Conservation (phyloP, 2,329 filamentous ascomycete genomes). For the Trichoderma breve region DNA sequence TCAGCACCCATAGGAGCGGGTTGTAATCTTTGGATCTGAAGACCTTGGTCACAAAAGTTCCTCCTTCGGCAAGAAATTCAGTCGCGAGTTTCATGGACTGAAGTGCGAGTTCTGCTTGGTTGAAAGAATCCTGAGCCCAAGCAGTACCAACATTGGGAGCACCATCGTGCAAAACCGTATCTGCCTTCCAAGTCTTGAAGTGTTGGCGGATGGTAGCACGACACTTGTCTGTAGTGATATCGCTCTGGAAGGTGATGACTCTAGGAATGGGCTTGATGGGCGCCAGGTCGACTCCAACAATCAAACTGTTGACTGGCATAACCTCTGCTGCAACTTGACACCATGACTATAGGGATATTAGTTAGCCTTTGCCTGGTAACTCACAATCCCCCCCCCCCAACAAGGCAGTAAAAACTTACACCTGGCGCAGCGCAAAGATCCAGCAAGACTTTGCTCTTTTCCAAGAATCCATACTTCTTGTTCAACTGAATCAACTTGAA, state of each 20-base stretch:
- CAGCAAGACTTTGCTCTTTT: slow-evolving; percentile 92
- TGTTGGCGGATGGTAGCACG: slow-evolving; percentile 85
- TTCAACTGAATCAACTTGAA: slow-evolving; percentile 99
- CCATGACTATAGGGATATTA: slow-evolving; percentile 65
- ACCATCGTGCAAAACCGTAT: slow-evolving; percentile 93
- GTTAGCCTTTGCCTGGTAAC: not conserved
- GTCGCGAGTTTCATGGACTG: slow-evolving; percentile 91
- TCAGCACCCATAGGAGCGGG: slow-evolving; percentile 92
- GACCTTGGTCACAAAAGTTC: slow-evolving; percentile 95
- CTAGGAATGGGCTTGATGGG: slow-evolving; percentile 95
- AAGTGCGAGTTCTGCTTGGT: slow-evolving; percentile 88
- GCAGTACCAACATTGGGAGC: slow-evolving; percentile 97
- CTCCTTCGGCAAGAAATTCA: slow-evolving; percentile 85
- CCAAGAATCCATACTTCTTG: slow-evolving; percentile 97
- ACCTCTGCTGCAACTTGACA: slow-evolving; percentile 94
- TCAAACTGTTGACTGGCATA: slow-evolving; percentile 87
- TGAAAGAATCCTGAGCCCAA: slow-evolving; percentile 98
- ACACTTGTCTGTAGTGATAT: slow-evolving; percentile 97
- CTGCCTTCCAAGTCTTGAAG: slow-evolving; percentile 93
- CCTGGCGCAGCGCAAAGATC: slow-evolving; percentile 98
- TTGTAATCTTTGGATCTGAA: slow-evolving; percentile 98
- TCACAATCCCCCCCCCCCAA: not conserved
- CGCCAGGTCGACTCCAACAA: slow-evolving; percentile 88
- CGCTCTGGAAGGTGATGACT: slow-evolving; percentile 93
- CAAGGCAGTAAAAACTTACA: slow-evolving; percentile 47